phyloP scores from a whole-genome alignment of 2,329 filamentous ascomycete species.

The Claviceps purpurea region DNA sequence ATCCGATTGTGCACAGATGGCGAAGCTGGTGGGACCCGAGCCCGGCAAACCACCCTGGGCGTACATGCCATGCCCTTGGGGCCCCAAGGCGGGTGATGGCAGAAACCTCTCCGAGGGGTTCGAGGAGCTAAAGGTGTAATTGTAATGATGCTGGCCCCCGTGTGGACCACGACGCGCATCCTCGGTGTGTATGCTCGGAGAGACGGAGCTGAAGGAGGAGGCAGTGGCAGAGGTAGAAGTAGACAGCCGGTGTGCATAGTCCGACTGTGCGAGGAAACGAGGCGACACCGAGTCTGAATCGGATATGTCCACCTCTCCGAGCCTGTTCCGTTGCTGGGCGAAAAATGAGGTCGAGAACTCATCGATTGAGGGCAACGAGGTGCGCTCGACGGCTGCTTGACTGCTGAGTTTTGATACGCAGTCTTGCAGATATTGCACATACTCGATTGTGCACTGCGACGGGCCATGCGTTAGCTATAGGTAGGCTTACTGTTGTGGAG shows the following conservation, averaged over 20 bases:
- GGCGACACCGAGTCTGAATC: constrained; percentile 38
- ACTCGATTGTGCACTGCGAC: constrained; percentile 79
- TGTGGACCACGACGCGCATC: constrained; percentile 31
- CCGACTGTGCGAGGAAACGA: constrained; percentile 22
- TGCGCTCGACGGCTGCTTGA: constrained; percentile 28
- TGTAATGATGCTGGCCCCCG: constrained; percentile 37
- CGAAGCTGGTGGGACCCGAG: constrained; percentile 46
- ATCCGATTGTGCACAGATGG: constrained; percentile 40
- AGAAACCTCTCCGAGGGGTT: no score
- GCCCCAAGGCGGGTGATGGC: constrained; percentile 43
- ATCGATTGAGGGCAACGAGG: constrained; percentile 22
- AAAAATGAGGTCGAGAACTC: constrained; percentile 27
- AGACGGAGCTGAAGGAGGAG: constrained; percentile 23
- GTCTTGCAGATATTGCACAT: constrained; percentile 84
- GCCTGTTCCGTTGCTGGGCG: constrained; percentile 14
- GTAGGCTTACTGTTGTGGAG: no score
- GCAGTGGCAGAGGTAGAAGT: no score
- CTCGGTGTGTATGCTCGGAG: constrained; percentile 36
- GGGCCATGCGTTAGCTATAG: not conserved
- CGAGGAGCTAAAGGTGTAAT: constrained; percentile 21
- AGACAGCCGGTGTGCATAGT: constrained; percentile 25
- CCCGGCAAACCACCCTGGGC: constrained; percentile 28
- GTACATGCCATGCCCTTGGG: constrained; percentile 26
- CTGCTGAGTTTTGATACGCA: constrained; percentile 68
- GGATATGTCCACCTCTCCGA: constrained; percentile 48